Evolutionary conservation across 2,329 filamentous ascomycete species (phyloP).

Genomic region (Cadophora sp.): DNA sequence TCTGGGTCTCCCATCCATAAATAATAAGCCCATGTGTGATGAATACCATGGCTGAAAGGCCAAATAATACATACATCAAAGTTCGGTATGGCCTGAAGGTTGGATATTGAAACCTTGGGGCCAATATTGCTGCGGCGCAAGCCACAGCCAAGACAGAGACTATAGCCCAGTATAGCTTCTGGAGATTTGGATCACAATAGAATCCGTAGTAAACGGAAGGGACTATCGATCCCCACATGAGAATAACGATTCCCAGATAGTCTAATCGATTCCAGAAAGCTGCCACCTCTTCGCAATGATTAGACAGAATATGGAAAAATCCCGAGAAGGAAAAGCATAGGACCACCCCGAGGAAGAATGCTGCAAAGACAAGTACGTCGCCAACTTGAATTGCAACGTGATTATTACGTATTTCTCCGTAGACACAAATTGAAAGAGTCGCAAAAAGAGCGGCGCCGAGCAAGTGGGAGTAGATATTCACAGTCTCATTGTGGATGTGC

Average conservation of each 20-base stretch:
- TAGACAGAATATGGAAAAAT: conserved; percentile 46
- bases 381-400: conserved; percentile 43
- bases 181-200: conserved; percentile 47
- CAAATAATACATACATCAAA: conserved; percentile 36
- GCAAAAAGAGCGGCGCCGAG: conserved; percentile 49
- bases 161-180: conserved; percentile 46
- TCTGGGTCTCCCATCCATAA: conserved; percentile 31
- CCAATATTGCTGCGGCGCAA: conserved; percentile 33
- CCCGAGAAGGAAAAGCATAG: conserved; percentile 49
- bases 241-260: conserved; percentile 47
- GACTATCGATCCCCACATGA: conserved; percentile 49
- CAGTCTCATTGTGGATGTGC: conserved; percentile 16
- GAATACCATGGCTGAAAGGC: conserved; percentile 37
- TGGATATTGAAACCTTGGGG: conserved; percentile 30
- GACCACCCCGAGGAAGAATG: conserved; percentile 47
- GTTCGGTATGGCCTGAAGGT: conserved; percentile 34
- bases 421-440: conserved; percentile 41
- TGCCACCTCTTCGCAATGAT: conserved; percentile 47
- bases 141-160: conserved; percentile 24
- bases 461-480: conserved; percentile 51
- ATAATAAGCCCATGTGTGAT: conserved; percentile 37
- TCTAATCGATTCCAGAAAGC: conserved; percentile 47
- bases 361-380: conserved; percentile 48
- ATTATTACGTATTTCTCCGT: conserved; percentile 39
- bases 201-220: conserved; percentile 51